phyloP scores from a whole-genome alignment of 805 yeast genomes.

The Candida koratica region DNA sequence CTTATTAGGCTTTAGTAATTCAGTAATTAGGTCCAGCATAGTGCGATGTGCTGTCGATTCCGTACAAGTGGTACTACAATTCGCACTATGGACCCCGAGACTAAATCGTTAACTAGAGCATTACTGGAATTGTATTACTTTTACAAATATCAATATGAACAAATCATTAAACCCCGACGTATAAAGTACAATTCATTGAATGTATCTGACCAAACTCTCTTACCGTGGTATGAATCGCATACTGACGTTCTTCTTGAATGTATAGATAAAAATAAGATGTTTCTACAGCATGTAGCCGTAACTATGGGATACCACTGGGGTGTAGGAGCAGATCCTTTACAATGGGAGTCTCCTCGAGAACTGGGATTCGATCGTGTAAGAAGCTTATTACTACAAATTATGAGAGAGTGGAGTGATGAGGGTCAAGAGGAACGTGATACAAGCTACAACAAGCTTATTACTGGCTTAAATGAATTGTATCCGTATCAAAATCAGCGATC shows the following conservation, averaged over 20 bases:
- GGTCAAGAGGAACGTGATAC: constrained; percentile 43
- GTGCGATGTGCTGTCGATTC: no score
- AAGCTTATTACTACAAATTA: constrained; percentile 52
- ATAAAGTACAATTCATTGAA: constrained; percentile 29
- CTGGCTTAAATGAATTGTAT: constrained; percentile 23
- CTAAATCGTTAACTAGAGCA: constrained; percentile 15
- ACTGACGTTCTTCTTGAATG: constrained; percentile 38
- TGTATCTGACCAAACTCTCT: constrained; percentile 34
- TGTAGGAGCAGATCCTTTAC: constrained; percentile 28
- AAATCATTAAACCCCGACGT: constrained; percentile 30
- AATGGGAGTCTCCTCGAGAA: constrained; percentile 41
- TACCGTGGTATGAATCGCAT: constrained; percentile 51
- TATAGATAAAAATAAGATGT: constrained; percentile 42
- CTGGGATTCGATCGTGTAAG: constrained; percentile 55
- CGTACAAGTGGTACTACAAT: no score
- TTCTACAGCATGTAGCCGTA: constrained; percentile 41
- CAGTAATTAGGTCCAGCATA: constrained; percentile 19
- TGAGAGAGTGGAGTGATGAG: constrained; percentile 60
- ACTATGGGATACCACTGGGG: constrained; percentile 51
- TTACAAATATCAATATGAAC: constrained; percentile 30
- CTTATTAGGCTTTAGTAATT: constrained; percentile 60
- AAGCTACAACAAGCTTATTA: constrained; percentile 37
- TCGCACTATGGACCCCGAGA: constrained; percentile 2
- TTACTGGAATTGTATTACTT: constrained; percentile 33
- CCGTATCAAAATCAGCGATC: constrained; percentile 29